phyloP scores from a whole-genome alignment of 2,329 filamentous ascomycete genomes.

The Cladosporium halotolerans region DNA sequence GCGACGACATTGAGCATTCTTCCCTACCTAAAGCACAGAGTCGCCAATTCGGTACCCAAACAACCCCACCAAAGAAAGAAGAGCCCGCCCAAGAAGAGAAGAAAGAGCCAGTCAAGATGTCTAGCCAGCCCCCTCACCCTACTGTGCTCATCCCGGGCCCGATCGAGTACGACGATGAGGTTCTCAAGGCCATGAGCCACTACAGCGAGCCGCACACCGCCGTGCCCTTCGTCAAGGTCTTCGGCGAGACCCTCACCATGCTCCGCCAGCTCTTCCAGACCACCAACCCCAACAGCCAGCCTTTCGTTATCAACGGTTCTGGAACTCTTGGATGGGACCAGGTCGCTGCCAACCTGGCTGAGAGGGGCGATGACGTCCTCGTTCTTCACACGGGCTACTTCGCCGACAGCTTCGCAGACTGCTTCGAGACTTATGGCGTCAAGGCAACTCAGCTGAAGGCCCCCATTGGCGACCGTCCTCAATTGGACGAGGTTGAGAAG shows the following conservation, averaged over 20 bases:
- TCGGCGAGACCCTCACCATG: slow-evolving; percentile 82
- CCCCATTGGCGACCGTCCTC: slow-evolving; percentile 78
- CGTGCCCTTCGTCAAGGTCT: slow-evolving; percentile 78
- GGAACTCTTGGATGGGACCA: slow-evolving; percentile 96
- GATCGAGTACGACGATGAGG: slow-evolving; percentile 97
- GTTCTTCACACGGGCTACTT: slow-evolving; percentile 98
- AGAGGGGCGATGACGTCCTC: slow-evolving; percentile 82
- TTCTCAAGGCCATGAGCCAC: slow-evolving; percentile 90
- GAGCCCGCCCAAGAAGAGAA: slow-evolving; percentile 7
- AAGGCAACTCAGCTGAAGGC: slow-evolving; percentile 86
- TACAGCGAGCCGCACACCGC: slow-evolving; percentile 94
- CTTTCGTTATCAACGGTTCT: slow-evolving; percentile 88
- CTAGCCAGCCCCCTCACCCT: slow-evolving; percentile 53
- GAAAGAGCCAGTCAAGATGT: slow-evolving; percentile 42
- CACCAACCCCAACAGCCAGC: slow-evolving; percentile 72
- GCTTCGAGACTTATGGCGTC: slow-evolving; percentile 83
- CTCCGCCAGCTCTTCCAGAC: slow-evolving; percentile 93
- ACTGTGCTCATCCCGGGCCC: slow-evolving; percentile 93
- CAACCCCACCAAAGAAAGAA: slow-evolving; percentile 22
- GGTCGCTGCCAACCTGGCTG: slow-evolving; percentile 85
- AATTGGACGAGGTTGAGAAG: slow-evolving; percentile 80
- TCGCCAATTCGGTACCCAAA: slow-evolving; percentile 21
- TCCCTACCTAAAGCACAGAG: slow-evolving; percentile 18
- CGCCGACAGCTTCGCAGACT: slow-evolving; percentile 88
- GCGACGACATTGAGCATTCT: slow-evolving; percentile 49